Evolutionary conservation across 2,329 filamentous ascomycete species (phyloP).

Genomic region (Pestalotiopsis sp.): DNA sequence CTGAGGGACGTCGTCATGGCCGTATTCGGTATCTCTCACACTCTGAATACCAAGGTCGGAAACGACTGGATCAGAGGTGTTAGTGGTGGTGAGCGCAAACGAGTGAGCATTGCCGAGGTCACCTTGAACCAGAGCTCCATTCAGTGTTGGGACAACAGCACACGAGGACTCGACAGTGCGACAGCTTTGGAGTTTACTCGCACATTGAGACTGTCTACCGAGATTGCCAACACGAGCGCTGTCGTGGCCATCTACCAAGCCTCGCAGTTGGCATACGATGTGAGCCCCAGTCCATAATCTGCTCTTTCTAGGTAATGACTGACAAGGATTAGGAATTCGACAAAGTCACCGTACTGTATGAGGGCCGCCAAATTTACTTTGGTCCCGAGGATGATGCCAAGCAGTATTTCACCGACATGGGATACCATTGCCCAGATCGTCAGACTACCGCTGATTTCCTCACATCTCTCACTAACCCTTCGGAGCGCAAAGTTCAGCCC

Average conservation of each 20-base stretch:
- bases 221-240: constrained; percentile 11
- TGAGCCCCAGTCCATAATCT: not conserved
- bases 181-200: constrained; percentile 77
- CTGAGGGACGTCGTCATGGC: constrained; percentile 55
- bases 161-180: constrained; percentile 73
- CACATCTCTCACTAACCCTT: constrained; percentile 62
- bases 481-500: constrained; percentile 59
- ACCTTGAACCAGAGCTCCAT: constrained; percentile 56
- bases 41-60: constrained; percentile 67
- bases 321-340: constrained; percentile 9
- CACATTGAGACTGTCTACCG: constrained; percentile 53
- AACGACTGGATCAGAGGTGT: constrained; percentile 72
- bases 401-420: constrained; percentile 63
- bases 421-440: constrained; percentile 56
- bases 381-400: constrained; percentile 60
- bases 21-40: constrained; percentile 66
- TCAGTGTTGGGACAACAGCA: constrained; percentile 75
- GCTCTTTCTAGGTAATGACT: not conserved
- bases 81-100: constrained; percentile 72
- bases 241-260: constrained; percentile 17
- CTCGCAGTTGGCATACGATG: constrained; percentile 1
- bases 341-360: constrained; percentile 60
- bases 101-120: constrained; percentile 66
- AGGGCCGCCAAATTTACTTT: constrained; percentile 70
- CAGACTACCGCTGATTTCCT: constrained; percentile 74